Evolutionary conservation across 208 protist species (phyloP).

Genomic region (Acanthamoeba sp.): DNA sequence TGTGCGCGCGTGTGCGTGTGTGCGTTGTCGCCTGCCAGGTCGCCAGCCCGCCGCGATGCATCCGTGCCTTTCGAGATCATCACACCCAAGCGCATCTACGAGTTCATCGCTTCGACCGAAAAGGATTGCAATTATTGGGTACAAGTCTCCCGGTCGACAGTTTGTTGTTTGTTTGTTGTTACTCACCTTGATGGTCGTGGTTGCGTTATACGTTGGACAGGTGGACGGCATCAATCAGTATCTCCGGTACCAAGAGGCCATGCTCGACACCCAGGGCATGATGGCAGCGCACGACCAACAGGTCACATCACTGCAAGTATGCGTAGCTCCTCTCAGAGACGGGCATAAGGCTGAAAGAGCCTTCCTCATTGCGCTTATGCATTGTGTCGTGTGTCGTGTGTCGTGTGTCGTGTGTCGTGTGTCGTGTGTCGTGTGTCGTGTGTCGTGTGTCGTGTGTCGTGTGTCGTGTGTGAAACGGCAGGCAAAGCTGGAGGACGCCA

Average conservation of each 20-base stretch:
- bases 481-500: neutral
- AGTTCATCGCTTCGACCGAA: slow-evolving; percentile 41
- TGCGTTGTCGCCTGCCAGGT: no score
- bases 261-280: neutral
- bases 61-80: slow-evolving; percentile 29
- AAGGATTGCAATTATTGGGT: slow-evolving; percentile 40
- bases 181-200: no score
- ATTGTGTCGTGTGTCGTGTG: neutral
- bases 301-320: neutral
- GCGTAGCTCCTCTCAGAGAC: no score
- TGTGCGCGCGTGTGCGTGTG: neutral
- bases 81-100: slow-evolving; percentile 42
- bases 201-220: neutral
- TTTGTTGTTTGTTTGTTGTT: neutral
- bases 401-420: neutral
- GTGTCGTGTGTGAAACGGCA: neutral
- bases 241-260: neutral
- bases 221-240: slow-evolving; percentile 9
- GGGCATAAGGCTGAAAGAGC: no score
- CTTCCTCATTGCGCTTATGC: no score
- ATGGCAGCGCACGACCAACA: neutral
- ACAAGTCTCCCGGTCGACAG: neutral
- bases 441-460: neutral
- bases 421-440: neutral
- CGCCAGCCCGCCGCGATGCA: neutral